phyloP scores from a whole-genome alignment of 2,329 filamentous ascomycete genomes.

The Madurella fahalii region DNA sequence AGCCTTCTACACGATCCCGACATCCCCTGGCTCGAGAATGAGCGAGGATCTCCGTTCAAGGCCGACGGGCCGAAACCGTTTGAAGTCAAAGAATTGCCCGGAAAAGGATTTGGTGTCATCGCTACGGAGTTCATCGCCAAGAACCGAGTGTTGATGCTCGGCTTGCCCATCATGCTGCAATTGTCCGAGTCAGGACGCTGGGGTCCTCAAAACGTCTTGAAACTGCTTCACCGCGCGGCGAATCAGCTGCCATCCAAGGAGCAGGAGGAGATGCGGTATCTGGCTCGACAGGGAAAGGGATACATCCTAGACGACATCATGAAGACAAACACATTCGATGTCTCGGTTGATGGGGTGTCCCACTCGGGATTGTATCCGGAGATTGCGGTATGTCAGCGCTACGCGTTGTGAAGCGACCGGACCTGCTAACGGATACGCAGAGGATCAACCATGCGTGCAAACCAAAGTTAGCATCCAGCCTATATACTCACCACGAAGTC shows the following conservation, averaged over 20 bases:
- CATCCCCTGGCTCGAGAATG: conserved; percentile 13
- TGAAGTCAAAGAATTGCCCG: conserved; percentile 1
- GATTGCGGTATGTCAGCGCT: conserved; percentile 7
- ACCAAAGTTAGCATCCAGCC: conserved; percentile 8
- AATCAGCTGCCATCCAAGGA: conserved; percentile 5
- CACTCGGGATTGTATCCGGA: conserved; percentile 14
- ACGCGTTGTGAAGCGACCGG: neutral
- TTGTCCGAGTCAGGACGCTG: neutral
- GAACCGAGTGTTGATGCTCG: conserved; percentile 3
- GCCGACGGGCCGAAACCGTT: neutral
- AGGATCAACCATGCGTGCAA: conserved; percentile 18
- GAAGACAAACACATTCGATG: conserved; percentile 12
- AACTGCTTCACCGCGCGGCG: conserved; percentile 5
- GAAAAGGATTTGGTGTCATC: conserved; percentile 10
- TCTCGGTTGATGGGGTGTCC: conserved; percentile 1
- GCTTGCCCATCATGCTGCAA: conserved; percentile 6
- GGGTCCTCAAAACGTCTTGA: conserved; percentile 2
- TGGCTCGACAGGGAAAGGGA: conserved; percentile 8
- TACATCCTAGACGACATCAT: conserved; percentile 13
- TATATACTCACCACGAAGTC: neutral
- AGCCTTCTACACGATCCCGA: conserved; percentile 4
- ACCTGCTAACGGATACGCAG: neutral
- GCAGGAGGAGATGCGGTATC: conserved; percentile 2
- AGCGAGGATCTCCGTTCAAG: conserved; percentile 4
- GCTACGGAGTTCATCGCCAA: conserved; percentile 5